A percentile compares a stretch with the other conserved stretches of the same genome.
phyloP scores from a whole-genome alignment of 2,329 filamentous ascomycete species.

The Acephala macrosclerotiorum region DNA sequence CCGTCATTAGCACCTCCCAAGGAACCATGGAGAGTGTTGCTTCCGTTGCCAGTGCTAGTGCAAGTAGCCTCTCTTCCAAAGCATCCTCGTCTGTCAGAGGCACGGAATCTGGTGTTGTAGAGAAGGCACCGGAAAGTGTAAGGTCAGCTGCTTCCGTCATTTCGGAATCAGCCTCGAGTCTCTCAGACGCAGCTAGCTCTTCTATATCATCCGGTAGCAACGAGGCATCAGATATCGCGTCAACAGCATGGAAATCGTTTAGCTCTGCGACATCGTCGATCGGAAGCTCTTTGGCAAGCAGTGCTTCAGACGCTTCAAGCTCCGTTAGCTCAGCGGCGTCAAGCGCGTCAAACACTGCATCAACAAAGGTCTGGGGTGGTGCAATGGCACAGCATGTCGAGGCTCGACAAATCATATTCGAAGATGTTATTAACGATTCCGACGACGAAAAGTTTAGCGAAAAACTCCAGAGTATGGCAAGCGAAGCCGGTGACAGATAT shows the following conservation, averaged over 20 bases:
- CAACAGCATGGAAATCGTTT: conserved; percentile 35
- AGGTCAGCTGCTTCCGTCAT: conserved; percentile 38
- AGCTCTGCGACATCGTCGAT: conserved; percentile 42
- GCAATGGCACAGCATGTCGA: conserved; percentile 49
- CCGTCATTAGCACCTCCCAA: conserved; percentile 38
- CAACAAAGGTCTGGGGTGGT: conserved; percentile 57
- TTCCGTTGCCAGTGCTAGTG: conserved; percentile 34
- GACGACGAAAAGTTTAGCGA: conserved; percentile 56
- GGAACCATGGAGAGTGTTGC: conserved; percentile 38
- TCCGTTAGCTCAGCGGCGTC: conserved; percentile 38
- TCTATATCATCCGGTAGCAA: conserved; percentile 34
- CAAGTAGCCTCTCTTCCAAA: conserved; percentile 36
- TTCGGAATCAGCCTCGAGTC: conserved; percentile 36
- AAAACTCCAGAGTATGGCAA: conserved; percentile 58
- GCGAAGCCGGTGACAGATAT: conserved; percentile 59
- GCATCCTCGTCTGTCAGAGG: conserved; percentile 38
- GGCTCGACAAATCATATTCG: conserved; percentile 56
- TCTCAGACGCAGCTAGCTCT: conserved; percentile 36
- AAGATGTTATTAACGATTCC: conserved; percentile 55
- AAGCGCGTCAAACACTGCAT: conserved; percentile 40
- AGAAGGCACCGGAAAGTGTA: conserved; percentile 42
- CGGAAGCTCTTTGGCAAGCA: conserved; percentile 44
- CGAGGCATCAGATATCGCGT: conserved; percentile 28
- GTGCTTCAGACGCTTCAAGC: conserved; percentile 39
- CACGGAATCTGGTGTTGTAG: conserved; percentile 33